Base-by-base conservation (phyloP, 495 filamentous ascomycete species). In the Penicillium desertorum region DNA sequence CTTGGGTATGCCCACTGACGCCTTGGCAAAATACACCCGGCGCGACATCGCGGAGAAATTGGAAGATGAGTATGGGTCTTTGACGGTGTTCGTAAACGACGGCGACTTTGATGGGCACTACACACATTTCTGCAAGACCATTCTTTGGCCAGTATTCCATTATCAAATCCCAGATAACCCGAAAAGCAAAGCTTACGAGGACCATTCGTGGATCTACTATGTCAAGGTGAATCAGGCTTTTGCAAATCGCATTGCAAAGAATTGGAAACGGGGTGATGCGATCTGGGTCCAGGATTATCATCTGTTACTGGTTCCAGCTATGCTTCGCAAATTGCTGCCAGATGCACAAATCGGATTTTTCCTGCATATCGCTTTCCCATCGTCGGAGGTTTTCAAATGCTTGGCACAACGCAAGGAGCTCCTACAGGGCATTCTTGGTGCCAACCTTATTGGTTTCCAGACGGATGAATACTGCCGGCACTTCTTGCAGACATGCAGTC, bases 201-300 rank as follows among this genome's bases (percentile, higher is more conserved):
- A 97, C 66, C 92, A 97, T 63, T 96, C 91, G 2, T 97, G 91
- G 91, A 82, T 90, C 63, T 96, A 90, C 72, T 97, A 96, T 66
- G 88, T 90, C 55, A 89, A 88, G 41, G 76, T 96, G 63, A 96
- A 96, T 74, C 86, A 92, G 70, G 90, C 86, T 4, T 95, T 96
- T 70, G 92, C 92, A 5, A 87, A 96, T 63, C 86, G 85, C 63
- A 91, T 96, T 51, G 83, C 94, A 30, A 86, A 86, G 71, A 89
- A 90, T 71, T 97, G 92, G 84, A 96, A 96, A 72, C 84, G 87
- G 5, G 91, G 89, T 25, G 92, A 97, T 70, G 83, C 85, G 36
- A 89, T 97, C 56, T 97, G 92, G 92, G 77, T 97, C 56, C 89
- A 97, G 70, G 92, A 97, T 68, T 97, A 97, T 65, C 92, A 97